phyloP scores from a whole-genome alignment of 345 rosid species.

The Sisymbrium altissimum region DNA sequence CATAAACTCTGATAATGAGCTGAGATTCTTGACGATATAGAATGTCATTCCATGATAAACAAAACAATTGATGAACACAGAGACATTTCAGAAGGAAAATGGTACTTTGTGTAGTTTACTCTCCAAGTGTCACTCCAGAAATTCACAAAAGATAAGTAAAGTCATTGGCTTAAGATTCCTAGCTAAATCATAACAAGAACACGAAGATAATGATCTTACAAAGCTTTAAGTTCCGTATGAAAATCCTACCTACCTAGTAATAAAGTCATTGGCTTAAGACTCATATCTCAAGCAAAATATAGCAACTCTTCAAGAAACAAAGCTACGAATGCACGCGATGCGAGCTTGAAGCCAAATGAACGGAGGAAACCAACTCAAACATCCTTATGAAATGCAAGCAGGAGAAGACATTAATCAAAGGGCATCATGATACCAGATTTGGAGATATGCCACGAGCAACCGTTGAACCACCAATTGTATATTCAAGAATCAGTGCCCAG shows the following conservation, averaged over 20 bases:
- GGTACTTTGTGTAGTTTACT: background rate
- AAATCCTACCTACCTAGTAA: background rate
- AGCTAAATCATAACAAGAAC: background rate
- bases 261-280: background rate
- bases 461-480: constrained; percentile 89
- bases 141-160: background rate
- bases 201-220: background rate
- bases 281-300: background rate
- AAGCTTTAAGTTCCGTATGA: background rate
- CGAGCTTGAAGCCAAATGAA: background rate
- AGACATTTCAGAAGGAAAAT: background rate
- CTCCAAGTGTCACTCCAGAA: background rate
- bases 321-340: background rate
- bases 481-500: constrained; percentile 90
- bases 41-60: background rate
- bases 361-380: background rate
- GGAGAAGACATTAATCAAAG: background rate
- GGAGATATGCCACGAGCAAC: constrained; percentile 95
- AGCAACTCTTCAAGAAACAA: background rate
- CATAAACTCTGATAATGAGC: background rate
- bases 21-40: background rate
- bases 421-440: constrained; percentile 47
- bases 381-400: background rate
- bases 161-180: background rate
- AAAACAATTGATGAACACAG: background rate